Base-by-base conservation (phyloP, 2,329 filamentous ascomycete species). In the Diaporthe vexans region DNA sequence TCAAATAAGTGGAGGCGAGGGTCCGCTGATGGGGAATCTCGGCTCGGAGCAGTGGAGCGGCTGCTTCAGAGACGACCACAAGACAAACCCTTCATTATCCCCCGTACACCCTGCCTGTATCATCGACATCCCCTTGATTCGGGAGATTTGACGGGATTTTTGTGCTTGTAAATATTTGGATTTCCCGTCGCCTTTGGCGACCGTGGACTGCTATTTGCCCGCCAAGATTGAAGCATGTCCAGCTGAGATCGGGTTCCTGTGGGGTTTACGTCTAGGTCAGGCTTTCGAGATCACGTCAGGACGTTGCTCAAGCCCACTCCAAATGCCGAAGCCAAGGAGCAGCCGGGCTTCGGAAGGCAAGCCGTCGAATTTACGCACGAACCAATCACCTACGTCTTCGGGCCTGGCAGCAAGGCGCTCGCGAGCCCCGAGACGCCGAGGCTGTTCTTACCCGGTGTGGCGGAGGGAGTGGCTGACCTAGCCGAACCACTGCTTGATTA, bases 21-120 rank as follows among this genome's bases (percentile, higher is more conserved):
- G n/a, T n/a, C 63, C 29, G 63, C 63, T 15, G 48, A 40, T 68
- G 46, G 63, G 17, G 63, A 19, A 67, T 40, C 46, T 37, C 63
- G 63, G 29, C 26, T 29, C 33, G 48, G 63, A 54, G 33, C n/a
- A 37, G 63, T 68, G 63, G 48, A 68, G 48, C n/a, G n/a, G 29
- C 48, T 54, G 33, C 21, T 68, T 52, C 63, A 35, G 46, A 37
- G 17, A 26, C 13, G 40, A 13, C n/a, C 63, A 68, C 48, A 15
- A 21, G 48, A 40, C 48, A 52, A 13, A 48, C n/a, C 48, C 46
- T 51, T 67, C 29, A 68, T 54, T 6, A 52, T 68, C 48, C 48
- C 13, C 37, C 15, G 48, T 21, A 13, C 21, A 54, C 29, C 63
- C 46, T 67, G 33, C 63, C 46, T 67, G 33, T 24, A 26, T 54